phyloP scores from a whole-genome alignment of 495 filamentous ascomycete genomes.

The Neurospora sp. region DNA sequence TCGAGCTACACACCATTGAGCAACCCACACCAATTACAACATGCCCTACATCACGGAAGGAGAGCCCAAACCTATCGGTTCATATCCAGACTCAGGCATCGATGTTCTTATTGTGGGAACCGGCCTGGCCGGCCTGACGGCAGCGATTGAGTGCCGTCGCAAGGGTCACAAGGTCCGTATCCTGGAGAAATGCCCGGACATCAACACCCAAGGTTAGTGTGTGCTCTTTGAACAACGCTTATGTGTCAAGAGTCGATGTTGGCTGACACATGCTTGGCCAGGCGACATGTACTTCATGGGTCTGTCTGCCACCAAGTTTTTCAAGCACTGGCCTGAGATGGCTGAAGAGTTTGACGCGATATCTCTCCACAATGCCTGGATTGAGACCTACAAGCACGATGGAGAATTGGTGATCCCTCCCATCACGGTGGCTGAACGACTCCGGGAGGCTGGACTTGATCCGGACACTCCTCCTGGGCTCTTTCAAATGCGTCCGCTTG shows the following conservation, averaged over 20 bases:
- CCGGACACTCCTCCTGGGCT: slow-evolving; percentile 30
- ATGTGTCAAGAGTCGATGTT: not conserved
- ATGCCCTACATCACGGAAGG: slow-evolving; percentile 22
- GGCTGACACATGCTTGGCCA: slow-evolving; percentile 11
- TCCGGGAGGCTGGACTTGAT: slow-evolving; percentile 26
- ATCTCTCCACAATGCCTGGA: slow-evolving; percentile 39
- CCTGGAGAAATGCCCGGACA: slow-evolving; percentile 39
- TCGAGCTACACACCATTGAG: not conserved
- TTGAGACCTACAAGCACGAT: slow-evolving; percentile 43
- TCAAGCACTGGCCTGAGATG: slow-evolving; percentile 49
- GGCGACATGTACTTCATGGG: slow-evolving; percentile 50
- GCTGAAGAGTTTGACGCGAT: slow-evolving; percentile 33
- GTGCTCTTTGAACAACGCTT: not conserved
- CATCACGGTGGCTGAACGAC: slow-evolving; percentile 30
- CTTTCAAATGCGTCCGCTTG: slow-evolving; percentile 38
- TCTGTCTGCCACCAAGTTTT: slow-evolving; percentile 35
- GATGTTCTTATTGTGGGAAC: slow-evolving; percentile 53
- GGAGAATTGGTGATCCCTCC: slow-evolving; percentile 36
- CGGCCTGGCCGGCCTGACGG: slow-evolving; percentile 53
- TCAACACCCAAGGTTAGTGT: slow-evolving; percentile 28
- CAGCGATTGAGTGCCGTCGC: slow-evolving; percentile 52
- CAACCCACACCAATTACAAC: not conserved
- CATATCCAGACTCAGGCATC: slow-evolving; percentile 37
- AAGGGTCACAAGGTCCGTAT: slow-evolving; percentile 54
- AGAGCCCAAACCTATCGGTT: slow-evolving; percentile 27